A percentile compares a stretch with the other conserved stretches of the same genome.
Evolutionary conservation across 345 rosid genomes (phyloP).

Genomic region (Camelina hispida): DNA sequence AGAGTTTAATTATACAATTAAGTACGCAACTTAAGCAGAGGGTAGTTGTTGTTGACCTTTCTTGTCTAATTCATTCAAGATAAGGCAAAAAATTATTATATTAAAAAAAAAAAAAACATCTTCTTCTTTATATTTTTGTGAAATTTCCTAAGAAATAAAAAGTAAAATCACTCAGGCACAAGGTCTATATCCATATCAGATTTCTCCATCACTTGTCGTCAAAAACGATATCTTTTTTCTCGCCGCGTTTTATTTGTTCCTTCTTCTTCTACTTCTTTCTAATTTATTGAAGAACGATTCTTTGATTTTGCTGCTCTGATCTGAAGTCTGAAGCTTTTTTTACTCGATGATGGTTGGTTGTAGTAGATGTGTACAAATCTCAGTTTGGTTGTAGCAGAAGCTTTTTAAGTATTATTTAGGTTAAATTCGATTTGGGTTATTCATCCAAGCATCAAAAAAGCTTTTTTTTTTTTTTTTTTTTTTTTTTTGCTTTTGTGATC

Average conservation of each 20-base stretch:
- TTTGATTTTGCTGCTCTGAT: not conserved
- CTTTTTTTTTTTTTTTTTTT: not conserved
- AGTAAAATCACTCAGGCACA: too few relatives aligned
- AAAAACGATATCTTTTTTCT: not conserved
- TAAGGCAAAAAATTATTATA: conserved; percentile 6
- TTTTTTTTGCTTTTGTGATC: not conserved
- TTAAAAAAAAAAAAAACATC: not conserved
- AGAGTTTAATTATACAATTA: conserved; percentile 12
- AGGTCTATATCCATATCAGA: conserved; percentile 33
- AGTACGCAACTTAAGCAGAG: conserved; percentile 33
- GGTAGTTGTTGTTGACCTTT: conserved; percentile 37
- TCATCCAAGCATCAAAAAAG: conserved; percentile 26
- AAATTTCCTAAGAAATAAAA: not conserved
- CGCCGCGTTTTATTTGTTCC: not conserved
- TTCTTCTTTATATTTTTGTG: not conserved
- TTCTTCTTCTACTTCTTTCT: too few relatives aligned
- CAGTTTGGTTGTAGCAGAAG: conserved; percentile 35
- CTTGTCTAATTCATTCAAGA: conserved; percentile 21
- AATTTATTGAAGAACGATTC: not conserved
- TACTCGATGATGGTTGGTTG: conserved; percentile 8
- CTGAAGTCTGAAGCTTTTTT: conserved; percentile 30
- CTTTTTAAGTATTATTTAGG: too few relatives aligned
- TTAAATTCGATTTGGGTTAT: conserved; percentile 15
- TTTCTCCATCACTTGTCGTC: conserved; percentile 10
- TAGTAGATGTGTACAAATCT: not conserved